A percentile compares a stretch with the other conserved stretches of the same genome.
phyloP scores from a whole-genome alignment of 2,329 filamentous ascomycete genomes.

The Westerdykella aurantiaca region DNA sequence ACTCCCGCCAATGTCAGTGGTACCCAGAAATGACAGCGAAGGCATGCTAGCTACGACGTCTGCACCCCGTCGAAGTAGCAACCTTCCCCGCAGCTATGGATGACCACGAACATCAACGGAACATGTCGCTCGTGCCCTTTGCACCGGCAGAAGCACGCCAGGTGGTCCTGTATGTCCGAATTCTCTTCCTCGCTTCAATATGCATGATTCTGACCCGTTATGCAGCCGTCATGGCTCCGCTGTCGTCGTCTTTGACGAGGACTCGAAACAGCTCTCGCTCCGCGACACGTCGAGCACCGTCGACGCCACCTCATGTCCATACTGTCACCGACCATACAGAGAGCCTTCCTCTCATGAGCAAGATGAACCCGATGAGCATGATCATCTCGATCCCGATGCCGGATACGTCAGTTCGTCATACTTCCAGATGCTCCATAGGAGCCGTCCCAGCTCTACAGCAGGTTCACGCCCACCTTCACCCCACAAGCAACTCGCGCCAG shows the following conservation, averaged over 20 bases:
- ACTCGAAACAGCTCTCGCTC: constrained; percentile 78
- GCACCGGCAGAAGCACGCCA: constrained; percentile 66
- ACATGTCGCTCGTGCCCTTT: constrained; percentile 71
- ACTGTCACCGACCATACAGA: constrained; percentile 69
- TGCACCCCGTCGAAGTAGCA: neutral
- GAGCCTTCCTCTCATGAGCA: constrained; percentile 37
- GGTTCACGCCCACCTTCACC: constrained; percentile 45
- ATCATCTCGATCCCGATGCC: constrained; percentile 40
- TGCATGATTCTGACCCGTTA: constrained; percentile 10
- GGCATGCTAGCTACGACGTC: neutral
- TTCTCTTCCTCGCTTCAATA: neutral
- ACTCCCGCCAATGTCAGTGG: neutral
- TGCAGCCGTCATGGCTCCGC: constrained; percentile 83
- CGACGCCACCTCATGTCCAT: constrained; percentile 71
- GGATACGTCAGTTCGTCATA: constrained; percentile 87
- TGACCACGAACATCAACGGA: constrained; percentile 27
- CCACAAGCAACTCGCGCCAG: constrained; percentile 40
- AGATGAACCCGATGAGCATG: constrained; percentile 29
- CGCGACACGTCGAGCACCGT: constrained; percentile 55
- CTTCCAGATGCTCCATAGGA: constrained; percentile 81
- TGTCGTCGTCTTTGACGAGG: constrained; percentile 83
- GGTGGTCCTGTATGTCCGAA: constrained; percentile 65
- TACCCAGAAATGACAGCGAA: neutral
- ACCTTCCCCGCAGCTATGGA: constrained; percentile 17
- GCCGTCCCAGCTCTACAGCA: constrained; percentile 48